Conservation (phyloP, 352 stramenopile genomes). For the Globisporangium paroecandrum region DNA sequence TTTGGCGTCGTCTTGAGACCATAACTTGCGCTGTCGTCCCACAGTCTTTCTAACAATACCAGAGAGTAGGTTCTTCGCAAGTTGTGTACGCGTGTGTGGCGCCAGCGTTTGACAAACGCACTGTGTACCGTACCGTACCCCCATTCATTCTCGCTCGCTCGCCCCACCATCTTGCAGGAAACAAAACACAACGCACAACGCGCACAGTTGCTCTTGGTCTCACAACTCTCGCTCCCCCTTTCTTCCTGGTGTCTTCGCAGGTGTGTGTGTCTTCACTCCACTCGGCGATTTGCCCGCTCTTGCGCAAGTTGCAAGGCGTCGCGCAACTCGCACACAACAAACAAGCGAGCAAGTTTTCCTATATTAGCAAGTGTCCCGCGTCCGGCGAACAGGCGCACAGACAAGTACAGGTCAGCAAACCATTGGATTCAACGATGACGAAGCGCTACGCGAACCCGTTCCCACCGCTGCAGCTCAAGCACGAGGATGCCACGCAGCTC, state of each 20-base stretch:
- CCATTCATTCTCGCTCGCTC: background rate
- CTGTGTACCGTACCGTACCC: background rate
- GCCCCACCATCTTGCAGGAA: background rate
- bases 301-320: background rate
- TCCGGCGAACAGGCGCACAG: too few species aligned
- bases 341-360: background rate
- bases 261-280: background rate
- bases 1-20: too few species aligned
- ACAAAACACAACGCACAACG: too few species aligned
- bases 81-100: background rate
- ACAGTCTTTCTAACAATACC: too few species aligned
- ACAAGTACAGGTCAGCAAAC: background rate
- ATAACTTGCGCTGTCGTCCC: too few species aligned
- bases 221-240: background rate
- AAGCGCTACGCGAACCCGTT: conserved; percentile 10
- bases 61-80: too few species aligned
- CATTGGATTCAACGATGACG: background rate
- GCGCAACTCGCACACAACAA: background rate
- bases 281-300: background rate
- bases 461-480: conserved; percentile 11
- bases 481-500: conserved; percentile 15
- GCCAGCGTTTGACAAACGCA: background rate
- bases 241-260: background rate
- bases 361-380: background rate
- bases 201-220: background rate